A percentile compares a stretch with the other conserved stretches of the same genome.
phyloP scores from a whole-genome alignment of 2,329 filamentous ascomycete species.

The Xylariales sp. region DNA sequence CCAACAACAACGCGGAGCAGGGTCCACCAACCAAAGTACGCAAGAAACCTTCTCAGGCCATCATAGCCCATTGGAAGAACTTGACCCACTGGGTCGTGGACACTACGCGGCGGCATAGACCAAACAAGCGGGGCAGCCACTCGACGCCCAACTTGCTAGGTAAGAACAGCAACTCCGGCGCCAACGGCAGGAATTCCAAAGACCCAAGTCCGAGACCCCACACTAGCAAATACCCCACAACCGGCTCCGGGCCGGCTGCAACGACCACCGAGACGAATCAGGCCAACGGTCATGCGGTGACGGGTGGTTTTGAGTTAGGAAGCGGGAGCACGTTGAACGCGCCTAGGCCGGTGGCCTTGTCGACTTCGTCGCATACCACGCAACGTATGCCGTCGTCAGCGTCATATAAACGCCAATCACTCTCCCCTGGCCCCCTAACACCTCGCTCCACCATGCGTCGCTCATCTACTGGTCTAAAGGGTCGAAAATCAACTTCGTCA shows the following conservation, averaged over 20 bases:
- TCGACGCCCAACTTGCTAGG: conserved; percentile 56
- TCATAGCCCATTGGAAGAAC: conserved; percentile 58
- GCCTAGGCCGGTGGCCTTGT: conserved; percentile 20
- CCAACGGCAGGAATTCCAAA: conserved; percentile 39
- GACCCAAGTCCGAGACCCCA: conserved; percentile 55
- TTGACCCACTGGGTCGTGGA: conserved; percentile 62
- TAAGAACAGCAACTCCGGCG: conserved; percentile 39
- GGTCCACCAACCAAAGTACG: conserved; percentile 3
- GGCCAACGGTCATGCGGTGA: conserved; percentile 43
- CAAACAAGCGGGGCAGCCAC: conserved; percentile 46
- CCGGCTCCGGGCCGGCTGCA: conserved; percentile 32
- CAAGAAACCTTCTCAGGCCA: conserved; percentile 49
- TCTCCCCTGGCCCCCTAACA: conserved; percentile 83
- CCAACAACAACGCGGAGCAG: conserved; percentile 14
- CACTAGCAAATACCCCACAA: conserved; percentile 51
- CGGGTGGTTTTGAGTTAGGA: conserved; percentile 22
- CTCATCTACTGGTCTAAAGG: conserved; percentile 76
- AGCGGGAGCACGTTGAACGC: conserved; percentile 17
- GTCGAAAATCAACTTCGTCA: conserved; percentile 92
- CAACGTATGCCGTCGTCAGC: conserved; percentile 33
- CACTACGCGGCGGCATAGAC: conserved; percentile 48
- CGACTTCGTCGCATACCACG: conserved; percentile 26
- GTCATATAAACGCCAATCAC: conserved; percentile 67
- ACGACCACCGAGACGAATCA: conserved; percentile 45
- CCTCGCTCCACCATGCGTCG: conserved; percentile 82